Conservation (phyloP, 2,329 filamentous ascomycete genomes). For the Colletotrichum falcatum region DNA sequence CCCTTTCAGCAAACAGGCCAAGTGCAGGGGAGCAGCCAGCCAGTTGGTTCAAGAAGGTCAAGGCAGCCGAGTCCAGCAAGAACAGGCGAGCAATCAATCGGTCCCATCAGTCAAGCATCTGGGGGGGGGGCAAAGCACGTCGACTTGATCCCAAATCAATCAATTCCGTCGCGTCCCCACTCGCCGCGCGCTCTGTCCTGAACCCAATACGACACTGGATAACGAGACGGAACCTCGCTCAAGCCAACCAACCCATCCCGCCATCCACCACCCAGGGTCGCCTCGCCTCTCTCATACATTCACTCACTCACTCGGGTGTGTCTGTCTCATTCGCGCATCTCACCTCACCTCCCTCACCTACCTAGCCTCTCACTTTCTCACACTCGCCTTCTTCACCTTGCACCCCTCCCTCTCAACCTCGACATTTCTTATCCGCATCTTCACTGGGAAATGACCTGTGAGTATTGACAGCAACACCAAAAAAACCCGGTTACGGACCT, state of each 20-base stretch:
- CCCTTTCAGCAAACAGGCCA: neutral
- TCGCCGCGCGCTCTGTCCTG: constrained; percentile 24
- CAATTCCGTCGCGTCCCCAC: constrained; percentile 37
- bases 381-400: neutral
- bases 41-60: constrained; percentile 8
- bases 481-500: neutral
- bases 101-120: constrained; percentile 17
- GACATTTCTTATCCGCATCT: neutral
- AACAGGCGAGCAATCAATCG: constrained; percentile 22
- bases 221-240: constrained; percentile 31
- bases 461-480: constrained; percentile 1
- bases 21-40: constrained; percentile 9
- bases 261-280: constrained; percentile 4
- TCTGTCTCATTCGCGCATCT: constrained; percentile 22
- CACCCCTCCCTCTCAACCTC: neutral
- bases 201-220: constrained; percentile 31
- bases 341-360: constrained; percentile 11
- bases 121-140: constrained; percentile 15
- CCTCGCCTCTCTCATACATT: constrained; percentile 13
- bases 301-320: constrained; percentile 3
- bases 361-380: neutral
- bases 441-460: constrained; percentile 4
- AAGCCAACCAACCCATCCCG: no score
- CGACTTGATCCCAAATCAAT: constrained; percentile 21
- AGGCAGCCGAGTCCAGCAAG: constrained; percentile 11